Conservation (phyloP, 352 stramenopile species). For the Albugo laibachii region DNA sequence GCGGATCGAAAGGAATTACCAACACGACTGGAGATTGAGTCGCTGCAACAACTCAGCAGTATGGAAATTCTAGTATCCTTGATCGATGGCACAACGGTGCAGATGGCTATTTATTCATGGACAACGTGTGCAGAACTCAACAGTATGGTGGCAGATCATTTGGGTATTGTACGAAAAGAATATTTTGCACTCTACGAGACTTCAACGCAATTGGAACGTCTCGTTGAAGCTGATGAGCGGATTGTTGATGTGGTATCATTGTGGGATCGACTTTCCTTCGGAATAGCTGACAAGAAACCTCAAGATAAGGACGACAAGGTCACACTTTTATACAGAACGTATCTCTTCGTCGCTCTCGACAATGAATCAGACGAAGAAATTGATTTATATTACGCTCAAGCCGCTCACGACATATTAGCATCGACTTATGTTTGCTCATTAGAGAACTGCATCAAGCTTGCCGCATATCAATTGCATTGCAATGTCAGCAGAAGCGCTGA, state of each 20-base stretch:
- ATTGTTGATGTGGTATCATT: slow-evolving; percentile 51
- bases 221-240: slow-evolving; percentile 36
- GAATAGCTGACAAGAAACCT: slow-evolving; percentile 20
- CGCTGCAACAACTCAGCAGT: slow-evolving; percentile 20
- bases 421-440: slow-evolving; percentile 28
- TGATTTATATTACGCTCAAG: slow-evolving; percentile 48
- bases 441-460: slow-evolving; percentile 31
- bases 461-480: slow-evolving; percentile 45
- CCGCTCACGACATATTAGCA: slow-evolving; percentile 40
- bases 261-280: slow-evolving; percentile 39
- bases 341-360: slow-evolving; percentile 42
- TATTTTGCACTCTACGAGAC: slow-evolving; percentile 50
- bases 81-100: slow-evolving; percentile 19
- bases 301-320: slow-evolving; percentile 8
- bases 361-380: slow-evolving; percentile 36
- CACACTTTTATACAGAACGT: slow-evolving; percentile 42
- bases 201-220: slow-evolving; percentile 18
- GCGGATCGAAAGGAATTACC: slow-evolving; percentile 38
- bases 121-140: slow-evolving; percentile 32
- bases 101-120: slow-evolving; percentile 32
- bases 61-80: slow-evolving; percentile 24
- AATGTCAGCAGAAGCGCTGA: slow-evolving; percentile 9
- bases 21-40: slow-evolving; percentile 28
- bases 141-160: slow-evolving; percentile 11
- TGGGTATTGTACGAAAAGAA: slow-evolving; percentile 20